Conservation (phyloP, 2,329 filamentous ascomycete species). For the Epichloe gansuensis region DNA sequence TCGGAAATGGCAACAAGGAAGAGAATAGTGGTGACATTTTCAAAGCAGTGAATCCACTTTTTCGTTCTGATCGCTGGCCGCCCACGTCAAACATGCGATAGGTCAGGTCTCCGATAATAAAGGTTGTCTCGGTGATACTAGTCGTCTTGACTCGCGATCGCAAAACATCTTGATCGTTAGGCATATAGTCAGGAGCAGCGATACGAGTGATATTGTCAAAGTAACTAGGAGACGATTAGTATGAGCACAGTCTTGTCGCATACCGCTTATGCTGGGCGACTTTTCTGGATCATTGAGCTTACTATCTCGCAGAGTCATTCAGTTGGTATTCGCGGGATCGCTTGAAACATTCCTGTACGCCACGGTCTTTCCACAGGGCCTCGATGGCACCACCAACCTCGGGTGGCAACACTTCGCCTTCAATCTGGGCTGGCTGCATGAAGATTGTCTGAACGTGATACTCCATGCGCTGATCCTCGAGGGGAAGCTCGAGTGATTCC, state of each 20-base stretch:
- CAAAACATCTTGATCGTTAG: slow-evolving; percentile 90
- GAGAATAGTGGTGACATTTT: slow-evolving; percentile 93
- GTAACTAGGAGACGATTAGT: slow-evolving; percentile 52
- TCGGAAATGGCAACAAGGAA: slow-evolving; percentile 96
- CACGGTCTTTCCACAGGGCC: slow-evolving; percentile 82
- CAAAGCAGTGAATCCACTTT: slow-evolving; percentile 98
- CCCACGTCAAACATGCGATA: slow-evolving; percentile 97
- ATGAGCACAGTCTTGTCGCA: not conserved
- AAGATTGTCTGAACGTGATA: slow-evolving; percentile 98
- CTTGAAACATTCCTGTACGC: slow-evolving; percentile 92
- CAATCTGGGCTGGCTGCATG: slow-evolving; percentile 95
- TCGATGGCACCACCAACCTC: slow-evolving; percentile 91
- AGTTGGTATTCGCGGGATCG: slow-evolving; percentile 91
- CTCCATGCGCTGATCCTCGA: slow-evolving; percentile 85
- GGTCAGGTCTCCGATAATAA: slow-evolving; percentile 81
- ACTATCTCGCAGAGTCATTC: slow-evolving; percentile 96
- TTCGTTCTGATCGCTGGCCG: slow-evolving; percentile 82
- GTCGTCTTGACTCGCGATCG: slow-evolving; percentile 84
- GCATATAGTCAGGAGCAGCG: slow-evolving; percentile 81
- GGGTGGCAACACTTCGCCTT: slow-evolving; percentile 85
- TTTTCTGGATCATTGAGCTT: slow-evolving; percentile 8
- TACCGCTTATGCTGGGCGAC: not conserved
- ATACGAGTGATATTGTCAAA: slow-evolving; percentile 93
- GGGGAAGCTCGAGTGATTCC: slow-evolving; percentile 62
- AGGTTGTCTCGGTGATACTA: slow-evolving; percentile 89